Conservation (phyloP, 495 filamentous ascomycete genomes). For the Trichoderma reesei region DNA sequence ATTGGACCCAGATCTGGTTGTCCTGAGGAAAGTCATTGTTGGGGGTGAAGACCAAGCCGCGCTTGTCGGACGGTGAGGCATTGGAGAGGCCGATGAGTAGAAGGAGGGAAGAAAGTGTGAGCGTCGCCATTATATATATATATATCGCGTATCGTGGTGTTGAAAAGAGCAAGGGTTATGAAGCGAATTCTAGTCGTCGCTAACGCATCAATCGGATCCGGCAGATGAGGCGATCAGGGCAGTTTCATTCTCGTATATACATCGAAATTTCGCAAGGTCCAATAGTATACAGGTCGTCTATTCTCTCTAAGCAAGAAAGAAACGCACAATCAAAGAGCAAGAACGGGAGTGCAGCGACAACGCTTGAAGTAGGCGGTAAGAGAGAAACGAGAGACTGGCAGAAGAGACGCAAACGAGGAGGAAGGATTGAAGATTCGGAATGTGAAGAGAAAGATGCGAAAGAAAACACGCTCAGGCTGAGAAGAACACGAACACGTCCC, state of each 20-base stretch:
- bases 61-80: constrained; percentile 31
- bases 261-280: neutral
- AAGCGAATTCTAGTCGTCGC: too few species aligned
- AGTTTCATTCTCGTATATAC: neutral
- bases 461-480: neutral
- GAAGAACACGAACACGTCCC: neutral
- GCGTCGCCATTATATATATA: too few species aligned
- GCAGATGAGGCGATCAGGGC: neutral
- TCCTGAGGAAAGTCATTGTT: constrained; percentile 33
- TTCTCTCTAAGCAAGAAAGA: neutral
- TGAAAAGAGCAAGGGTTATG: neutral
- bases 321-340: neutral
- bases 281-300: neutral
- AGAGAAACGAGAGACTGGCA: neutral
- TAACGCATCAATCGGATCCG: neutral
- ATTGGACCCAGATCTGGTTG: constrained; percentile 39
- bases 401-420: neutral
- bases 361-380: neutral
- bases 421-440: neutral
- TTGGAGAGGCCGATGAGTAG: neutral
- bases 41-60: constrained; percentile 50
- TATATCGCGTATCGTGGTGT: too few species aligned
- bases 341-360: neutral
- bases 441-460: neutral
- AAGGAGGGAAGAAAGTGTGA: neutral